These are phyloP conservation scores for Corrigiola litoralis DNA, from an alignment of 179 eudicot species.

Conservation along the genomic window DNA sequence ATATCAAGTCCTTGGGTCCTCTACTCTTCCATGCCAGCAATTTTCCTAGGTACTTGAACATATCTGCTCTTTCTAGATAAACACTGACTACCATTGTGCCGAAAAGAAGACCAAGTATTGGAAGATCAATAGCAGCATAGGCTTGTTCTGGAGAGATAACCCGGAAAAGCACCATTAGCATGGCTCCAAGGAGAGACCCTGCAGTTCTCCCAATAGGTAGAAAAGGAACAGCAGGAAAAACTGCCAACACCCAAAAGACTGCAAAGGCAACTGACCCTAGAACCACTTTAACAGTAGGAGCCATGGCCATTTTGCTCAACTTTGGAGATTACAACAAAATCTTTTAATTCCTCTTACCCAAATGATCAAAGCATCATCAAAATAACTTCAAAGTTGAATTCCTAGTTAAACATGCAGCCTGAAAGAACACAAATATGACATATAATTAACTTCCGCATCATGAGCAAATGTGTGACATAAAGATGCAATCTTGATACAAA, in stretches of 20 bases:
- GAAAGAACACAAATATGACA: not conserved
- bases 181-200: conserved; percentile 82
- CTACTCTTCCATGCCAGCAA: conserved; percentile 56
- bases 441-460: too few species aligned
- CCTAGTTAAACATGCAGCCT: not conserved
- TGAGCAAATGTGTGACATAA: too few species aligned
- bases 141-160: conserved; percentile 77
- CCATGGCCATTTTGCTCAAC: conserved; percentile 34
- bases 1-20: conserved; percentile 76
- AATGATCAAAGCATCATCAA: conserved; percentile 9
- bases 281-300: conserved; percentile 53
- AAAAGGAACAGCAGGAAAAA: conserved; percentile 77
- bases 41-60: conserved; percentile 70
- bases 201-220: conserved; percentile 83
- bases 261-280: conserved; percentile 71
- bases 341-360: not conserved
- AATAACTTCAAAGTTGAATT: not conserved
- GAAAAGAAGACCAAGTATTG: conserved; percentile 84
- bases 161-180: conserved; percentile 71
- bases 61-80: conserved; percentile 82
- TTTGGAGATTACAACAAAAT: not conserved
- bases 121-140: conserved; percentile 75
- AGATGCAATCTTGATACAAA: too few species aligned
- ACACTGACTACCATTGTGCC: conserved; percentile 91
- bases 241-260: conserved; percentile 81